Evolutionary conservation across 768 basidiomycete species (phyloP), one percentile per base, ranked within the genome.

Genomic region (Phylloporus arenicola): DNA sequence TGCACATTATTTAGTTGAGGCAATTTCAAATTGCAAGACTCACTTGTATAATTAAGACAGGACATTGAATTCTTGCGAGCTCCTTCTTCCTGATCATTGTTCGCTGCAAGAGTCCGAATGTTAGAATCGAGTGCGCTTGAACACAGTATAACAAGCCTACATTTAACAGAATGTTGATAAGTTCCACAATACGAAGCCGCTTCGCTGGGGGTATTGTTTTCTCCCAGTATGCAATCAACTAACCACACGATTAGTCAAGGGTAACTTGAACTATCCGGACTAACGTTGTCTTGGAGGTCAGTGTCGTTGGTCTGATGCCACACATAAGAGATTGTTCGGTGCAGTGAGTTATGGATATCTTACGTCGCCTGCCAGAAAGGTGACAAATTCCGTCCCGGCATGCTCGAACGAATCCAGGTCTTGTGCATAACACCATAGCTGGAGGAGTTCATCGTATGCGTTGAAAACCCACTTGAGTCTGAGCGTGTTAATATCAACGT

Each of bases 191-290:
- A 37, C 80, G 73, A 37, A 75, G 68, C 51, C 84, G 73, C 53
- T 72, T 73, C 37, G 63, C 68, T 0, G 86, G 87, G 25, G 86
- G 78, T 51, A 75, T 73, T 25, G 57, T 65, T 34, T 64, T 72
- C 64, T 82, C 75, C 84, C 85, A 89, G 61, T 76, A 83, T 20
- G 76, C 72, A 41, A 86, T 80, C 20, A 89, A 60, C 87, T 89
- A 52, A 43, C 30, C 34, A 20, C 34, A 33, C n/a, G 27, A 44
- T 64, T 3, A 68, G 55, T 25, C 34, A 47, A 30, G 12, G 29
- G 17, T 30, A 38, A 3, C 17, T 6, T 27, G n/a, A n/a, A 45
- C 2, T 11, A 44, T 41, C 9, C 9, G 31, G 19, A 70, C 78
- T 50, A 52, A 88, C 87, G 43, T 83, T 81, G 63, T 89, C 86